Base-by-base conservation (phyloP, 371 early-diverging fungal genomes). In the Mucor irregularis region DNA sequence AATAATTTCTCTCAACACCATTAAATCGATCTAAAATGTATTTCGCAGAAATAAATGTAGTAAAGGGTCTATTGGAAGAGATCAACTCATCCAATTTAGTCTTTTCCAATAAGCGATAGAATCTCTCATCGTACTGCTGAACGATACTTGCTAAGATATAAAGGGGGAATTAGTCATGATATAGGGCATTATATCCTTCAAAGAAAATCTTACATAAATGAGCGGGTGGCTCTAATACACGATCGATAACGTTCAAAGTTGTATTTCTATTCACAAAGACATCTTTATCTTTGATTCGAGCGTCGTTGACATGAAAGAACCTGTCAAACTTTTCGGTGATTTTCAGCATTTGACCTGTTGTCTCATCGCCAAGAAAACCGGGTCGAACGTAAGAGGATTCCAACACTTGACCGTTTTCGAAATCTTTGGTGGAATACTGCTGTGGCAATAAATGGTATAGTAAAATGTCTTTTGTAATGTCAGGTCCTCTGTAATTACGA, bases 391-490 rank as follows among this genome's bases (percentile, higher is more conserved):
- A 72, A 4, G 49, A 35, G 1, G 80, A 71, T 54, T 82, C 80
- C 22, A 82, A 42, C 4, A 82, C 46, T 58, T 74, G 70, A 0
- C 64, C 66, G 29, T 78, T 61, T 9, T 69, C 50, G 16, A 80
- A 52, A 19, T 62, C 58, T 5, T 53, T 34, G 0, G 66, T 60
- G 0, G 34, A 24, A n/a, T 61, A 38, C 9, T 42, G 63, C 7
- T 51, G 37, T 0, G 71, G 64, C 5, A 82, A 43, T 30, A 82
- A 53, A 42, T 80, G 82, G 47, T 80, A 82, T 13, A 78, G 58
- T 10, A 82, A 50, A 0, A 59, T 54, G 0, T 68, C 71, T 31
- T 33, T 51, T 14, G 76, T 71, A 3, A 80, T 56, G 3, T 25
- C 19, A 0, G 40, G 44, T 2, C 54, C 55, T 17, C 54, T 46